Conservation (phyloP, 2,329 filamentous ascomycete genomes). For the Colletotrichum sp. region DNA sequence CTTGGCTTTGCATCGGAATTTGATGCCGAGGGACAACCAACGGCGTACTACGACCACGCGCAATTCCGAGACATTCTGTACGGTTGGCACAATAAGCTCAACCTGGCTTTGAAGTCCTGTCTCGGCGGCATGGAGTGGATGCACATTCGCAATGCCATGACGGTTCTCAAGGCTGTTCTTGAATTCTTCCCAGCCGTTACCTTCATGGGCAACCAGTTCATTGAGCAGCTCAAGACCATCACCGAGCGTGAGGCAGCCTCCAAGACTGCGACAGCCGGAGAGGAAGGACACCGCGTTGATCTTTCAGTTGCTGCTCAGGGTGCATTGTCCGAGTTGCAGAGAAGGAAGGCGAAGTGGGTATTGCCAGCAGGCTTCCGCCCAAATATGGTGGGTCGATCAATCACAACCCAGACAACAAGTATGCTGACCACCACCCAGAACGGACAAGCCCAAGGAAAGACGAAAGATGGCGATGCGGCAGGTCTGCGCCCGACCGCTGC, state of each 20-base stretch:
- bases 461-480: slow-evolving; percentile 40
- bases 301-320: slow-evolving; percentile 76
- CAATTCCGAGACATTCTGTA: slow-evolving; percentile 86
- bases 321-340: slow-evolving; percentile 72
- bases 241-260: slow-evolving; percentile 63
- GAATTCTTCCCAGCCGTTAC: slow-evolving; percentile 88
- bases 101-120: slow-evolving; percentile 80
- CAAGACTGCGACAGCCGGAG: slow-evolving; percentile 51
- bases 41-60: slow-evolving; percentile 79
- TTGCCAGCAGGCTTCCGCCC: slow-evolving; percentile 76
- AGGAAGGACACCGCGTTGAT: slow-evolving; percentile 71
- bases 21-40: slow-evolving; percentile 72
- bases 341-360: slow-evolving; percentile 71
- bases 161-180: slow-evolving; percentile 80
- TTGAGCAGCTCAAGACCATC: slow-evolving; percentile 69
- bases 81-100: slow-evolving; percentile 88
- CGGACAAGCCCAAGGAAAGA: slow-evolving; percentile 41
- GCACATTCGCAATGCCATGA: slow-evolving; percentile 96
- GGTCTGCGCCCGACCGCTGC: slow-evolving; percentile 58
- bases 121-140: slow-evolving; percentile 89
- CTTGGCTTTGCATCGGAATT: slow-evolving; percentile 81
- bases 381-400: slow-evolving; percentile 56
- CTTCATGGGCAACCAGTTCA: slow-evolving; percentile 78
- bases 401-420: slow-evolving; percentile 24
- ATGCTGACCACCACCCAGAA: slow-evolving; percentile 42